Evolutionary conservation across 352 stramenopile species (phyloP).

Genomic region (Globisporangium cystogenes): DNA sequence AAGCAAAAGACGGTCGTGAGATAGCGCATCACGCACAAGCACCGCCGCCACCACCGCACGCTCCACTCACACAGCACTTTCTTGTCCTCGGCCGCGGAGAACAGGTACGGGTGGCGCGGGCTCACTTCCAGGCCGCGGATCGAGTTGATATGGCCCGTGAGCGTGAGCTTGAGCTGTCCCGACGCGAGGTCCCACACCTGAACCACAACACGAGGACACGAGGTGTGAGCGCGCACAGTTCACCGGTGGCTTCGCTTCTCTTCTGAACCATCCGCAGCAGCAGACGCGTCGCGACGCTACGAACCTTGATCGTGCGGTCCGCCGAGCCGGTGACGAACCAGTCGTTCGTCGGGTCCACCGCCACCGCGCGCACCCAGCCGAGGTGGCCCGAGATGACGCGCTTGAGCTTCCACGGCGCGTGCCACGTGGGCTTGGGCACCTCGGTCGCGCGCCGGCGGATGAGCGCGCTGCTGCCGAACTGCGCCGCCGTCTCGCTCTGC

Average conservation of each 20-base stretch:
- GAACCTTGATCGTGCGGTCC: constrained; percentile 97
- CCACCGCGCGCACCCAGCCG: constrained; percentile 96
- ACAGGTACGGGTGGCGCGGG: constrained; percentile 96
- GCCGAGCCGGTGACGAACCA: constrained; percentile 97
- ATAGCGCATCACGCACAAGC: no score
- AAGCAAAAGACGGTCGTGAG: background rate
- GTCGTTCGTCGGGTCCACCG: constrained; percentile 98
- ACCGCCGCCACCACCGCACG: background rate
- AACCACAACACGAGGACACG: background rate
- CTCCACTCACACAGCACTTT: constrained; percentile 89
- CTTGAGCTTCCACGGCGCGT: constrained; percentile 98
- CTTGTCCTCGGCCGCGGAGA: constrained; percentile 98
- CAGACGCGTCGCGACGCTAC: background rate
- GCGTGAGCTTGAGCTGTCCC: constrained; percentile 97
- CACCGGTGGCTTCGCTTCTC: no score
- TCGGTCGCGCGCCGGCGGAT: constrained; percentile 73
- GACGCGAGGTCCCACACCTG: constrained; percentile 93
- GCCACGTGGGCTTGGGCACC: constrained; percentile 97
- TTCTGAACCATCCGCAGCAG: background rate
- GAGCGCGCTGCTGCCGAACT: constrained; percentile 59
- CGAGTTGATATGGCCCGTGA: constrained; percentile 98
- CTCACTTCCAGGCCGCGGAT: constrained; percentile 96
- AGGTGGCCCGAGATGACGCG: constrained; percentile 95
- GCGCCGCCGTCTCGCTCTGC: constrained; percentile 33
- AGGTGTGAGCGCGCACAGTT: no score